Conservation (phyloP, 2,329 filamentous ascomycete genomes). For the Orbilia quercus region DNA sequence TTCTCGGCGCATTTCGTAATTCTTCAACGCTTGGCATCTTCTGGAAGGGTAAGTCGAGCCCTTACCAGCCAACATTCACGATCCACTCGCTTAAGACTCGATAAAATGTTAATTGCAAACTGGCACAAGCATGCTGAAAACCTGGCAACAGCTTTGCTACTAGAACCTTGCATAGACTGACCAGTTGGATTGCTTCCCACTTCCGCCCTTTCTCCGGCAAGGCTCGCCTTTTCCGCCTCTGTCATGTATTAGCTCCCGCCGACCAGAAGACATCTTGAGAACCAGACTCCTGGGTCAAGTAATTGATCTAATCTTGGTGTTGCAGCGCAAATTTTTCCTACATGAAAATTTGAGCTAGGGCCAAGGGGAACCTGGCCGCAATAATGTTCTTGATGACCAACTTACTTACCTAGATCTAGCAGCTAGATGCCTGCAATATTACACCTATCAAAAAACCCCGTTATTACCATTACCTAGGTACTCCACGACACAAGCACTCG, state of each 20-base stretch:
- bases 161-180: slow-evolving; percentile 45
- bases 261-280: slow-evolving; percentile 33
- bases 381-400: slow-evolving; percentile 7
- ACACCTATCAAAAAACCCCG: not conserved
- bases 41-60: slow-evolving; percentile 55
- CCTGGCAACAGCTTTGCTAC: slow-evolving; percentile 32
- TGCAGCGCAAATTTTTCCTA: slow-evolving; percentile 50
- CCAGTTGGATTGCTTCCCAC: slow-evolving; percentile 53
- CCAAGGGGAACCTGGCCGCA: slow-evolving; percentile 30
- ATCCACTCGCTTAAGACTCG: slow-evolving; percentile 55
- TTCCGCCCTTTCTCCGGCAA: slow-evolving; percentile 45
- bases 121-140: slow-evolving; percentile 37
- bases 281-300: slow-evolving; percentile 42
- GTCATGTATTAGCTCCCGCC: slow-evolving; percentile 45
- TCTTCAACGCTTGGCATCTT: slow-evolving; percentile 53
- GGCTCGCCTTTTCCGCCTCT: slow-evolving; percentile 39
- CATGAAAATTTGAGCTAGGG: slow-evolving; percentile 15
- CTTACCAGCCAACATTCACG: slow-evolving; percentile 43
- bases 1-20: slow-evolving; percentile 34
- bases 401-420: slow-evolving; percentile 24
- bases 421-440: slow-evolving; percentile 19
- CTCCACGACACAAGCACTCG: not conserved
- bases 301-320: slow-evolving; percentile 36
- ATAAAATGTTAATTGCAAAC: slow-evolving; percentile 50
- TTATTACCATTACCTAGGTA: not conserved